Evolutionary conservation across 1,139 yeast species (phyloP), one percentile per base, ranked within the genome.

Genomic region (Pichia cactophila): DNA sequence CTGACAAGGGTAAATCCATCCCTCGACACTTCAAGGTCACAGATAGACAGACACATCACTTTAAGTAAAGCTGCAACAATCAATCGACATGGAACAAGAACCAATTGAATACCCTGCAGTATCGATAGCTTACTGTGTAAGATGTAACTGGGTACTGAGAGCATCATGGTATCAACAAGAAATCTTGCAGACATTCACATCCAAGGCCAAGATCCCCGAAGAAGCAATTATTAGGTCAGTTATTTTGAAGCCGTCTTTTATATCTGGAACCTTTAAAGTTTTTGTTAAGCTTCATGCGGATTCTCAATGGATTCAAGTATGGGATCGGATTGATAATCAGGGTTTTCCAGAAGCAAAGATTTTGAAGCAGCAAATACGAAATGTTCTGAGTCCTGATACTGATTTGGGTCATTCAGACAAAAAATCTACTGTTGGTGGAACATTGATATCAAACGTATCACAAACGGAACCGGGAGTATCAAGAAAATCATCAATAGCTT

Each of bases 101-200:
- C 52, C 53, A 10, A 10, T 50, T 14, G 42, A 43, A 16, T 51
- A 53, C 35, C 53, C 53, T 20, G 65, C 78, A 20, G 71, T 81
- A 4, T 64, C 74, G 10, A 80, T 81, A 46, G 65, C 71, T 50
- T 81, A 79, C 61, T 81, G 86, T 60, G 78, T 80, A 16, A 73
- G 70, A 58, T 81, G 86, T 65, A 75, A 78, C 54, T 81, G 86
- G 86, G 75, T 78, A 55, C 68, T 81, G 29, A 66, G 87, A n/a
- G 83, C 86, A 1, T 73, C 81, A 0, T 81, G 86, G 86, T 80
- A 79, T 53, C 68, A 74, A 26, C 86, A 81, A 58, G 87, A 81
- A 61, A 68, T 81, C 3, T 62, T 81, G 33, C 79, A 79, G 50
- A 81, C 87, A 0, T 81, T 80, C 60, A 77, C 47, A 59, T 67